phyloP scores from a whole-genome alignment of 139 green algal genomes.

The Microglena sp. region DNA sequence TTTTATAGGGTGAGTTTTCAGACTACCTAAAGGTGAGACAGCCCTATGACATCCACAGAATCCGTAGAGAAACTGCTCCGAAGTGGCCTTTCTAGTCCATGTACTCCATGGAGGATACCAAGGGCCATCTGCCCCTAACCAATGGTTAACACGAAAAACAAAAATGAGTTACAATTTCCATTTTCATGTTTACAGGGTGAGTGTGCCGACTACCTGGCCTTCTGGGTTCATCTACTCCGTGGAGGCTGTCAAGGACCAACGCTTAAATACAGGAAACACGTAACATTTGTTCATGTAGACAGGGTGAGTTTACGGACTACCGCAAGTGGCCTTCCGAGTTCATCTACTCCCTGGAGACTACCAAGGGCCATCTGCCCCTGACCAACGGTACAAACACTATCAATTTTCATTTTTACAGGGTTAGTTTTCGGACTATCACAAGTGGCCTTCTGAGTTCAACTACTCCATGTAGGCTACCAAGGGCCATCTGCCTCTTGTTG shows the following conservation, averaged over 20 bases:
- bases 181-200: too few relatives aligned
- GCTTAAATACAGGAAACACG: background rate
- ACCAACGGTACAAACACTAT: too few relatives aligned
- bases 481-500: constrained; percentile 95
- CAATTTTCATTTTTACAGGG: too few relatives aligned
- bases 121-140: constrained; percentile 94
- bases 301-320: constrained; percentile 67
- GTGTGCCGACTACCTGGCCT: too few relatives aligned
- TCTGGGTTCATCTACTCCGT: background rate
- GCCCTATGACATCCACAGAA: too few relatives aligned
- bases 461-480: constrained; percentile 69
- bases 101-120: constrained; percentile 67
- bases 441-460: constrained; percentile 92
- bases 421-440: too few relatives aligned
- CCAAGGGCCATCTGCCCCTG: constrained; percentile 88
- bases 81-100: constrained; percentile 95
- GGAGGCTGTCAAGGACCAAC: background rate
- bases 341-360: constrained; percentile 67
- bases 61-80: constrained; percentile 84
- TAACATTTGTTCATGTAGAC: background rate
- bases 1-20: too few relatives aligned
- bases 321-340: constrained; percentile 96
- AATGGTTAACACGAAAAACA: too few relatives aligned
- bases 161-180: constrained; percentile 45
- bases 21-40: constrained; percentile 91